A percentile compares a stretch with the other conserved stretches of the same genome.
Conservation (phyloP, 176 grass and related monocot genomes). For the Zoysia pacifica region DNA sequence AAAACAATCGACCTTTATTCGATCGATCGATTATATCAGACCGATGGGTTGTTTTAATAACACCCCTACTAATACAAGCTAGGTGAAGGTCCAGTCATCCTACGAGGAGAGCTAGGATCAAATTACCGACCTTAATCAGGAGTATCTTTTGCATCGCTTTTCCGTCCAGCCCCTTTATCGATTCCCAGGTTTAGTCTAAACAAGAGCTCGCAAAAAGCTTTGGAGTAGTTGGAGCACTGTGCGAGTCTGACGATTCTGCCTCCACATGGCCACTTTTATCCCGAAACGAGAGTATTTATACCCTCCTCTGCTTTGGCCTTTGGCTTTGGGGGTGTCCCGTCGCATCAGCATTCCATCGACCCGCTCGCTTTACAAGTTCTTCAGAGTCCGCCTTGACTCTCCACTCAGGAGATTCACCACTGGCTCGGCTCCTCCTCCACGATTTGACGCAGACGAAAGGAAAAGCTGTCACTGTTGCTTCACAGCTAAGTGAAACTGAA, state of each 20-base stretch:
- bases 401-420: conserved; percentile 65
- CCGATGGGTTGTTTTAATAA: too few species aligned
- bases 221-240: neutral
- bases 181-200: conserved; percentile 25
- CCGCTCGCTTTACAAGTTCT: conserved; percentile 7
- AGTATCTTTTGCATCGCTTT: neutral
- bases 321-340: conserved; percentile 26
- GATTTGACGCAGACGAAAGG: neutral
- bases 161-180: neutral
- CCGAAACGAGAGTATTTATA: conserved; percentile 42
- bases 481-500: conserved; percentile 46
- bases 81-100: conserved; percentile 40
- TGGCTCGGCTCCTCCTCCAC: neutral
- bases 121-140: conserved; percentile 22
- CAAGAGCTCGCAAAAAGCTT: neutral
- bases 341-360: conserved; percentile 41
- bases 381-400: conserved; percentile 43
- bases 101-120: conserved; percentile 22
- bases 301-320: conserved; percentile 30
- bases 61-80: too few species aligned
- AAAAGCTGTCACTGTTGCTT: conserved; percentile 51
- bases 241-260: neutral
- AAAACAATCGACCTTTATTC: conserved; percentile 18
- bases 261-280: conserved; percentile 25
- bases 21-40: too few species aligned